Evolutionary conservation across 129 eudicot genomes (phyloP), one percentile per base, ranked within the genome.

Genomic region (Deinandra increscens): DNA sequence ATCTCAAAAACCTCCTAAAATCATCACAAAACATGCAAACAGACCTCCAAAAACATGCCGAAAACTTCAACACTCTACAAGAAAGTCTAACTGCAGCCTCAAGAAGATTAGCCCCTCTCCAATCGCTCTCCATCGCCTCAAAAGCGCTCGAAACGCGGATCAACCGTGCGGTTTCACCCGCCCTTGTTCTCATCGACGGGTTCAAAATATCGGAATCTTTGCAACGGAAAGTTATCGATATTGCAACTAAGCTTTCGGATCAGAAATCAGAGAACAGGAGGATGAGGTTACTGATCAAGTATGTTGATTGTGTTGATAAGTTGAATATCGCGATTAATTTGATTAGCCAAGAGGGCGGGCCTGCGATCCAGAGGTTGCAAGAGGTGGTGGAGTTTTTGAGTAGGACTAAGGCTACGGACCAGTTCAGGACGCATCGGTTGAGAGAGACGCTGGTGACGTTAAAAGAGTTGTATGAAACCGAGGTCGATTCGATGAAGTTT

Each of bases 301-400:
- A 86, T 60, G 85, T 89, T 10, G 96, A 79, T 38, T 86, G 88
- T 67, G 90, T 89, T 4, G 87, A 89, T 60, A 69, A 81, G 64
- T 66, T 89, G 29, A 82, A 89, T 14, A 70, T 45, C 1, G 85
- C 94, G 1, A 80, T 89, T 4, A 64, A 70, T 76, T 72, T 77
- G 66, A 82, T 89, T 49, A 65, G 93, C 65, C 80, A 79, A 60
- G 96, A 86, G 50, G 87, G 94, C 10, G 96, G 84, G 70, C 96
- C 91, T 0, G 90, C 94, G 0, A 85, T 89, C 20, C 96, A 82
- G 81, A 75, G 85, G 79, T 76, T 89, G 48, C 96, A 89, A 46
- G 96, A 89, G 69, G 96, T 89, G 80, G 96, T 89, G 63, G 96
- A 89, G 90, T 89, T 84, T 72, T 76, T 89, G 78, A 89, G 96